phyloP scores from a whole-genome alignment of 495 filamentous ascomycete species.

The Trypethelium eluteriae region DNA sequence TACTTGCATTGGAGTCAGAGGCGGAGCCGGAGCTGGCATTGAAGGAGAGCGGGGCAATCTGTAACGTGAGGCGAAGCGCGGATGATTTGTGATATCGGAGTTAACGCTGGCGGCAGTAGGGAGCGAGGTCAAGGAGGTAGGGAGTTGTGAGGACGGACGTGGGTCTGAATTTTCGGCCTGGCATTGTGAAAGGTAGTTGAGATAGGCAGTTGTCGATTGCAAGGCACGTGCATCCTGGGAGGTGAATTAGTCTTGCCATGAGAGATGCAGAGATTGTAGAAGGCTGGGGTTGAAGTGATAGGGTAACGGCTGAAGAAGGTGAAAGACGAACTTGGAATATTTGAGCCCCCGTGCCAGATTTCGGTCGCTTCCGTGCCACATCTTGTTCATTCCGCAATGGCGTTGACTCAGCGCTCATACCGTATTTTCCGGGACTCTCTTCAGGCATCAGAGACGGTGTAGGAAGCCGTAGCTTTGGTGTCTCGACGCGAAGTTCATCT shows the following conservation, averaged over 20 bases:
- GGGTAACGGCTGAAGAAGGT: too few species aligned
- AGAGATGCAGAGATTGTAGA: too few species aligned
- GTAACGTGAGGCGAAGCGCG: neutral
- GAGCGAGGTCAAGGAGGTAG: neutral
- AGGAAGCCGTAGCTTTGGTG: neutral
- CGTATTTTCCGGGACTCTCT: conserved; percentile 7
- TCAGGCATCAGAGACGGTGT: conserved; percentile 1
- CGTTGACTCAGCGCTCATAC: neutral
- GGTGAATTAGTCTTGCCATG: neutral
- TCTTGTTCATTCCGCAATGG: conserved; percentile 1
- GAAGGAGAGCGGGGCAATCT: neutral
- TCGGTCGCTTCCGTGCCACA: neutral
- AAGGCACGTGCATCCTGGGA: conserved; percentile 2
- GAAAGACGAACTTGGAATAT: neutral
- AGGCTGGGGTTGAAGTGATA: too few species aligned
- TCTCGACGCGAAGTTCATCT: neutral
- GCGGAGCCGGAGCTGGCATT: neutral
- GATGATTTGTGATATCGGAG: conserved; percentile 3
- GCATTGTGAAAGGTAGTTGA: conserved; percentile 4
- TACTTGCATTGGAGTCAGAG: conserved; percentile 4
- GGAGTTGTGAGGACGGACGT: neutral
- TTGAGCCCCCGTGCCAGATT: conserved; percentile 1
- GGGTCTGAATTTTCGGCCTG: neutral
- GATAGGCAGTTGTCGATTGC: neutral
- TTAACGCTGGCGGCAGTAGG: neutral